A percentile compares a stretch with the other conserved stretches of the same genome.
Evolutionary conservation across 2,329 filamentous ascomycete genomes (phyloP).

Genomic region (Monilinia aucupariae): DNA sequence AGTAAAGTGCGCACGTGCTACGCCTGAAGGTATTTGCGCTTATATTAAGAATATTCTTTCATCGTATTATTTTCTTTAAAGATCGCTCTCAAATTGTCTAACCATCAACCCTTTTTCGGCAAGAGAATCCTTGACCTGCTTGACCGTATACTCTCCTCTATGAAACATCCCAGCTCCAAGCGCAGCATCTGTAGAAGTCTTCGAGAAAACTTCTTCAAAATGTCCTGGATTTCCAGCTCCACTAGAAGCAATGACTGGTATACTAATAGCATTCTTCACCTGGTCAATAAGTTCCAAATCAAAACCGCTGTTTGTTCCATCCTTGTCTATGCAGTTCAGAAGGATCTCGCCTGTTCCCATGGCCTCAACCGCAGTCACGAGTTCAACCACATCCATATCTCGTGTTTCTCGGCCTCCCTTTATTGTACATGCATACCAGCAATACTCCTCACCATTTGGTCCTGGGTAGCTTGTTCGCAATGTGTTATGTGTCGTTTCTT

Average conservation of each 20-base stretch:
- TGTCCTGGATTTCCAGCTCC: constrained; percentile 84
- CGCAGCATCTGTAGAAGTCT: constrained; percentile 85
- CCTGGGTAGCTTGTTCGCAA: constrained; percentile 66
- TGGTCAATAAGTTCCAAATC: constrained; percentile 86
- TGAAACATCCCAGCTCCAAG: constrained; percentile 98
- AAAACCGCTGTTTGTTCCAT: constrained; percentile 91
- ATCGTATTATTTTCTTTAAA: constrained; percentile 12
- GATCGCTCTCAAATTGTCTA: constrained; percentile 61
- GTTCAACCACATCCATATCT: constrained; percentile 85
- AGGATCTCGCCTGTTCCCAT: constrained; percentile 95
- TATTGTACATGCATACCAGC: constrained; percentile 98
- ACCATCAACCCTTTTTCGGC: constrained; percentile 66
- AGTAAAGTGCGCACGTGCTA: too few species aligned
- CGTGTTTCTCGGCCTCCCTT: constrained; percentile 92
- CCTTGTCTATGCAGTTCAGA: constrained; percentile 95
- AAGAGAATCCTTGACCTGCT: constrained; percentile 84
- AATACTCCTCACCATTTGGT: constrained; percentile 70
- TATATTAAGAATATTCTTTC: not conserved
- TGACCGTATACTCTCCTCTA: constrained; percentile 87
- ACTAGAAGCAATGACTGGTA: constrained; percentile 92
- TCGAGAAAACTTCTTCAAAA: constrained; percentile 83
- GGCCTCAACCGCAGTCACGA: constrained; percentile 83
- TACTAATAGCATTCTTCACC: constrained; percentile 80
- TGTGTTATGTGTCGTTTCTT: constrained; percentile 67
- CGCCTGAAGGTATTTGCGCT: too few species aligned